A percentile compares a stretch with the other conserved stretches of the same genome.
Evolutionary conservation across 768 basidiomycete species (phyloP).

Genomic region (Gloeophyllum trabeum): DNA sequence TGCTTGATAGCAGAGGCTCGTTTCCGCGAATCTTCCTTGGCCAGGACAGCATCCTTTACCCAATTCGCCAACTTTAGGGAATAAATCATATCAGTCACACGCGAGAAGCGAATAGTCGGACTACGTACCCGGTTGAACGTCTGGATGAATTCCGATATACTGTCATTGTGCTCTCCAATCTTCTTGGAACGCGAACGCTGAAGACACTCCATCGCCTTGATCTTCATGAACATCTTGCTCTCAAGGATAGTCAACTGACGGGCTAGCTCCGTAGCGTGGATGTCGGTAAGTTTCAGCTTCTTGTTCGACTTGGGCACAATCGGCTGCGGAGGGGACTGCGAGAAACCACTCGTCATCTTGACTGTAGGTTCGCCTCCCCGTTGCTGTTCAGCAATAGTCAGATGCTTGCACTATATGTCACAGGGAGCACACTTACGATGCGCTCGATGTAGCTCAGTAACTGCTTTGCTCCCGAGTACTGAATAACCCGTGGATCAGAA

Average conservation of each 20-base stretch:
- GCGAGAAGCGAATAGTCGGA: not conserved
- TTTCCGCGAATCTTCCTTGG: slow-evolving; percentile 71
- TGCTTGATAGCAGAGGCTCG: slow-evolving; percentile 80
- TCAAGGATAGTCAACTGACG: slow-evolving; percentile 91
- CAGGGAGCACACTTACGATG: slow-evolving; percentile 43
- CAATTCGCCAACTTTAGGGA: slow-evolving; percentile 88
- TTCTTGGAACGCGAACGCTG: slow-evolving; percentile 72
- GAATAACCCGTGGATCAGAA: slow-evolving; percentile 48
- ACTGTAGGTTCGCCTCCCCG: slow-evolving; percentile 43
- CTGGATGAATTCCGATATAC: slow-evolving; percentile 80
- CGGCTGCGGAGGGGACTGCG: slow-evolving; percentile 60
- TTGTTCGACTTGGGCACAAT: slow-evolving; percentile 62
- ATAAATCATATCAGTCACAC: slow-evolving; percentile 2
- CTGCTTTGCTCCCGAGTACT: slow-evolving; percentile 63
- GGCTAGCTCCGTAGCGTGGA: slow-evolving; percentile 84
- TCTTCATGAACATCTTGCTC: slow-evolving; percentile 75
- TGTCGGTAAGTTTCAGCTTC: slow-evolving; percentile 74
- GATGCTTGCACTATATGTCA: not conserved
- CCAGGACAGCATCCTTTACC: slow-evolving; percentile 81
- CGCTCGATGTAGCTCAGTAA: slow-evolving; percentile 67
- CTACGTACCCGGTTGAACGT: slow-evolving; percentile 66
- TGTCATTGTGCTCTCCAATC: slow-evolving; percentile 57
- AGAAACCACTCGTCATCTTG: slow-evolving; percentile 43
- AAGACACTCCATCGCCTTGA: slow-evolving; percentile 84
- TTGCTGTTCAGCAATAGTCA: slow-evolving; percentile 13